phyloP scores from a whole-genome alignment of 2,329 filamentous ascomycete species.

The Sarocladiaceae sp. region DNA sequence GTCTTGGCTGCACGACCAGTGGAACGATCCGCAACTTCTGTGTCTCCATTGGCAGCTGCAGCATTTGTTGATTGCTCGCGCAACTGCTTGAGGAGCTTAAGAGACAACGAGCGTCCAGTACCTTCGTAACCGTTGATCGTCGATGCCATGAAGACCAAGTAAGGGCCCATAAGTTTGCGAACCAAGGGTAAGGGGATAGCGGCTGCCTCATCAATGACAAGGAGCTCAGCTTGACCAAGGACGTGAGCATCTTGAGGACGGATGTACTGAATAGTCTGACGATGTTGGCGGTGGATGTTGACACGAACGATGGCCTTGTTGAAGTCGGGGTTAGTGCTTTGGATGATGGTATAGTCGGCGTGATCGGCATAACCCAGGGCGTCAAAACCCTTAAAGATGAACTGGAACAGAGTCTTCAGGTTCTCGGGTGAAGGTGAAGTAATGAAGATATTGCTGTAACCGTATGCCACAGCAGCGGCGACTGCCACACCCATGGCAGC shows the following conservation, averaged over 20 bases:
- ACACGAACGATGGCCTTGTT: constrained; percentile 98
- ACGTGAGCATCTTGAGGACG: constrained; percentile 94
- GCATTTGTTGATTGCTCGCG: constrained; percentile 73
- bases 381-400: constrained; percentile 97
- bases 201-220: constrained; percentile 96
- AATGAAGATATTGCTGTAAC: constrained; percentile 99
- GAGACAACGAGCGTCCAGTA: constrained; percentile 86
- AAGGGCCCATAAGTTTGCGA: constrained; percentile 90
- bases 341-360: constrained; percentile 95
- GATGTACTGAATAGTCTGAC: constrained; percentile 98
- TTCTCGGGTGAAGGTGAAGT: constrained; percentile 97
- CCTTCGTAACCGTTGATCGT: constrained; percentile 99
- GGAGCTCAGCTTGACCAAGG: constrained; percentile 86
- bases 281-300: constrained; percentile 90
- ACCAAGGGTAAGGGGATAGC: constrained; percentile 93
- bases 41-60: constrained; percentile 51
- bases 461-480: constrained; percentile 88
- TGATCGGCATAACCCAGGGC: constrained; percentile 91
- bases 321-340: constrained; percentile 97
- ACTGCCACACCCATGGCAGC: constrained; percentile 92
- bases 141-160: constrained; percentile 98
- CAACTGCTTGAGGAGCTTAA: constrained; percentile 96
- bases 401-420: constrained; percentile 96
- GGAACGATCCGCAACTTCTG: constrained; percentile 70
- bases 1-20: constrained; percentile 70